A percentile compares a stretch with the other conserved stretches of the same genome.
Evolutionary conservation across 2,329 filamentous ascomycete genomes (phyloP).

Genomic region (Fusarium duplospermum): DNA sequence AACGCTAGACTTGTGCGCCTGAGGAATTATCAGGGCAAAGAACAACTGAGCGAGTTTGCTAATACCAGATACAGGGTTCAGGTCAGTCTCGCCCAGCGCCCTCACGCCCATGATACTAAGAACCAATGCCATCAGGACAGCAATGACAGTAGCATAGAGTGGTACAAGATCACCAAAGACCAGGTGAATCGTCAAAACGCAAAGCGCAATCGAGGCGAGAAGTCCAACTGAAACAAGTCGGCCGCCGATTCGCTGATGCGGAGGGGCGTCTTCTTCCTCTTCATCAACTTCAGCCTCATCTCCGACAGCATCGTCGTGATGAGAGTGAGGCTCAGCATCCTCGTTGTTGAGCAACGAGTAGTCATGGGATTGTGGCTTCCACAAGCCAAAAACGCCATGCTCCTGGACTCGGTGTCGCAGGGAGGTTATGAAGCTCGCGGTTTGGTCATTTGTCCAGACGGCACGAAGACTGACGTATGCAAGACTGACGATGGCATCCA

Average conservation of each 20-base stretch:
- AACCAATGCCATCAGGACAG: conserved; percentile 86
- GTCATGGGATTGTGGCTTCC: conserved; percentile 29
- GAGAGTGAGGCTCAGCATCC: conserved; percentile 10
- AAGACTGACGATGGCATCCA: conserved; percentile 89
- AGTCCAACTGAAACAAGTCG: conserved; percentile 81
- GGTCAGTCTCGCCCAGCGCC: conserved; percentile 83
- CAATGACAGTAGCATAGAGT: conserved; percentile 77
- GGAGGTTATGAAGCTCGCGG: not conserved
- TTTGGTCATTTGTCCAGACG: conserved; percentile 47
- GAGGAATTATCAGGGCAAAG: conserved; percentile 89
- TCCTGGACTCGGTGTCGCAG: conserved; percentile 28
- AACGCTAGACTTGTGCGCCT: conserved; percentile 84
- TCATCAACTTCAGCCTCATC: conserved; percentile 53
- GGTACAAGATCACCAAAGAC: conserved; percentile 88
- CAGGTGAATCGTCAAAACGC: conserved; percentile 82
- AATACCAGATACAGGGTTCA: conserved; percentile 97
- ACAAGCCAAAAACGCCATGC: conserved; percentile 36
- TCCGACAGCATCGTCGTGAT: conserved; percentile 18
- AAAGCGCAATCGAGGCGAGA: conserved; percentile 79
- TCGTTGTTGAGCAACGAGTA: conserved; percentile 40
- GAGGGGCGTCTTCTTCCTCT: conserved; percentile 81
- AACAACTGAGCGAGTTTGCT: conserved; percentile 96
- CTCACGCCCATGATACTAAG: conserved; percentile 80
- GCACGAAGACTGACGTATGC: conserved; percentile 80
- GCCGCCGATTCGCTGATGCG: conserved; percentile 81